Percentiles rank a stretch among this genome's conserved stretches.
phyloP scores from a whole-genome alignment of 371 early-diverging fungal species.

The Mortierella sp. region DNA sequence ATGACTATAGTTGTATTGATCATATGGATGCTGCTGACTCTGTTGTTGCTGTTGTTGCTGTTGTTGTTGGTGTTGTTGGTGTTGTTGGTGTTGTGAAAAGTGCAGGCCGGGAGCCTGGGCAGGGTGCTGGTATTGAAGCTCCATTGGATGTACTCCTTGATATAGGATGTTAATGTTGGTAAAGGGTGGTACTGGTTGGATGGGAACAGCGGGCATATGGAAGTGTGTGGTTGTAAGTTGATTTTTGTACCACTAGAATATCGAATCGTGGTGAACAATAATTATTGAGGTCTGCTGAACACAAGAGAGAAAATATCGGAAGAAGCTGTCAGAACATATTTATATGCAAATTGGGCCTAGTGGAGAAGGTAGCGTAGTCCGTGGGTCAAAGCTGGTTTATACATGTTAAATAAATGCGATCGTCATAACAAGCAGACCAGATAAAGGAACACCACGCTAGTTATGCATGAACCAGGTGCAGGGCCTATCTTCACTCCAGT shows the following conservation, averaged over 20 bases:
- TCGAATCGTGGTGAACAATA: background rate
- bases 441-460: background rate
- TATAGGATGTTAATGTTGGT: background rate
- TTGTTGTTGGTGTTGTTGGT: background rate
- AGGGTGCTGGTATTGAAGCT: constrained; percentile 16
- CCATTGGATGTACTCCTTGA: constrained; percentile 2
- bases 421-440: background rate
- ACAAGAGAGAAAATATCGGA: background rate
- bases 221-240: background rate
- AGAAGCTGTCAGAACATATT: constrained; percentile 5
- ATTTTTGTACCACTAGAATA: constrained; percentile 4
- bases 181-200: constrained; percentile 2
- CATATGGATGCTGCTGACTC: background rate
- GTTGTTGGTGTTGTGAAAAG: constrained; percentile 12
- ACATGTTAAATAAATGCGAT: background rate
- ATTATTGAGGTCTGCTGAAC: background rate
- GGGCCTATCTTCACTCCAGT: background rate
- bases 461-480: background rate
- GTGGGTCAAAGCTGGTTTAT: background rate
- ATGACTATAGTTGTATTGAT: constrained; percentile 6
- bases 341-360: background rate
- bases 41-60: background rate
- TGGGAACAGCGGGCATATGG: constrained; percentile 17
- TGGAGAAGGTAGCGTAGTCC: background rate
- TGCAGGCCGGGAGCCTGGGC: background rate